These are phyloP conservation scores for Hypholoma fasciculare DNA, from an alignment of 768 basidiomycete genomes.

Conservation along the genomic window DNA sequence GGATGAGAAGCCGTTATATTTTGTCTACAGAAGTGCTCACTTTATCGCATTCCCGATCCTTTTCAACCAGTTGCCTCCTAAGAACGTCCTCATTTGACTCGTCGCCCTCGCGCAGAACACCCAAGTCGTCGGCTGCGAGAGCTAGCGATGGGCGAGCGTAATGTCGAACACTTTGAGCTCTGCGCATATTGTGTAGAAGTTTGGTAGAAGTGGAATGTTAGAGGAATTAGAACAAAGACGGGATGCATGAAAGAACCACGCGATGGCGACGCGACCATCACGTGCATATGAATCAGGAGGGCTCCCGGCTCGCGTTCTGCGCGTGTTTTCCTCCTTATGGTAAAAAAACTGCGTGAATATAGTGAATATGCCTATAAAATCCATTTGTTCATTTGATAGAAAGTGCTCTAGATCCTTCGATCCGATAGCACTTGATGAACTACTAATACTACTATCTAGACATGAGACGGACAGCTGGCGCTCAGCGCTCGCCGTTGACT, in stretches of 20 bases:
- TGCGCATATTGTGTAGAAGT: conserved; percentile 35
- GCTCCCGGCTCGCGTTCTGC: too few species aligned
- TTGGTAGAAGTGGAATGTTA: conserved; percentile 30
- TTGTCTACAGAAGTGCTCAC: conserved; percentile 28
- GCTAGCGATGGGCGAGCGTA: conserved; percentile 53
- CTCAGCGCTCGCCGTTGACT: too few species aligned
- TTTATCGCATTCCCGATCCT: conserved; percentile 71
- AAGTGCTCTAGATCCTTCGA: background rate
- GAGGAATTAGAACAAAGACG: background rate
- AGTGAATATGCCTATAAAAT: background rate
- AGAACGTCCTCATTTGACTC: conserved; percentile 63
- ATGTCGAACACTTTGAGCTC: conserved; percentile 63
- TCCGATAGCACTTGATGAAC: too few species aligned
- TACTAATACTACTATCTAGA: too few species aligned
- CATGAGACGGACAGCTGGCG: too few species aligned
- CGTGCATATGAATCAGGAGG: conserved; percentile 6
- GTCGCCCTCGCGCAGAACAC: conserved; percentile 56
- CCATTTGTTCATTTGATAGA: background rate
- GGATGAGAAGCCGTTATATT: background rate
- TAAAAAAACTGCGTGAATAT: too few species aligned
- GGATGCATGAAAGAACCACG: conserved; percentile 7
- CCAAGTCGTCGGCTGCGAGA: conserved; percentile 56
- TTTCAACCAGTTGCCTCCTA: conserved; percentile 63
- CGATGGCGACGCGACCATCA: conserved; percentile 18
- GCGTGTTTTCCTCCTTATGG: too few species aligned